Evolutionary conservation across 2,329 filamentous ascomycete genomes (phyloP), one percentile per base, ranked within the genome.

Genomic region (Colletotrichum navitas): DNA sequence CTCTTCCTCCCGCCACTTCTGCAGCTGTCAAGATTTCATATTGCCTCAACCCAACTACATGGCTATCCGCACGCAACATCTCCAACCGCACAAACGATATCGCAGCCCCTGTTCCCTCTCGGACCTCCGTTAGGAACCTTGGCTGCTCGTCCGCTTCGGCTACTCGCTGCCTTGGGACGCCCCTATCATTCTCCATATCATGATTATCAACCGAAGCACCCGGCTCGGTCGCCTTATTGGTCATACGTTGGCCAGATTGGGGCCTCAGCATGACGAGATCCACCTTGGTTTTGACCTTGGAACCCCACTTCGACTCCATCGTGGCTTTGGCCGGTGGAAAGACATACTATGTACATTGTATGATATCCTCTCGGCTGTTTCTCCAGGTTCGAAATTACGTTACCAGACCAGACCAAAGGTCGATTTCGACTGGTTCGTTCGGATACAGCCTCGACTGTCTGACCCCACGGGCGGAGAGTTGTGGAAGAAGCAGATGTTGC

Each of bases 81-180:
- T 49, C 36, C 32, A 29, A 34, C 66, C 66, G 47, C 61, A 71
- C 56, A 55, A 51, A 62, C 61, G 49, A 72, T 58, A 65, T 71
- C 70, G 41, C 60, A 47, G 52, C 66, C 66, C 55, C 67, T 43
- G 66, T 71, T 66, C 70, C 55, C 49, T 34, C 66, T 70, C 70
- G 70, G 70, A 72, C 70, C 70, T 72, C 70, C 70, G 70, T 72
- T 71, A 55, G 66, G 60, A 56, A 51, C 45, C 26, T 47, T 47
- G 45, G 14, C 10, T 1, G 21, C 45, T 41, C 36, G 18, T 26
- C 52, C 52, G 49, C 34, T 36, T 62, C 47, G 32, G 11, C 34
- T 47, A 54, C 24, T 43, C 47, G 34, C 60, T 55, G 64, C 10
- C 52, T 21, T 55, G 32, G n/a, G 49, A 54, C 39, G 56, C 36